Percentiles rank a stretch among this genome's conserved stretches.
These are phyloP conservation scores for Plasmodium adleri DNA, from an alignment of 169 alveolate genomes.

Conservation along the genomic window DNA sequence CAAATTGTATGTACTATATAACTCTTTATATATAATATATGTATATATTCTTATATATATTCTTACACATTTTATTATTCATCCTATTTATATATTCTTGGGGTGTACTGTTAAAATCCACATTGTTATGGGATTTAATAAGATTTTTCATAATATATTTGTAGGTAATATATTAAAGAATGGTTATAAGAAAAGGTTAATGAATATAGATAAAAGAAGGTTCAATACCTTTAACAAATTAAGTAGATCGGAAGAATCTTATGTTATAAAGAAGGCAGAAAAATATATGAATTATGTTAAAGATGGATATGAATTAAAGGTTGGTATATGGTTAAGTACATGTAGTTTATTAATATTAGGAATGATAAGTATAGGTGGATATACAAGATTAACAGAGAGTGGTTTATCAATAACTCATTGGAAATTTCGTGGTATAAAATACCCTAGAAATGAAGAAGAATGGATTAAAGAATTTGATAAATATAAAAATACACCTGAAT, in stretches of 20 bases:
- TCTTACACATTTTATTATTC: no score
- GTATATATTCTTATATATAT: no score
- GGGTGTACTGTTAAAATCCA: no score
- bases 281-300: slow-evolving; percentile 48
- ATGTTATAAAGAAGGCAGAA: slow-evolving; percentile 37
- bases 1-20: no score
- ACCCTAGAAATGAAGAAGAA: slow-evolving; percentile 89
- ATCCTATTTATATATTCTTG: no score
- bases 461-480: slow-evolving; percentile 91
- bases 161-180: slow-evolving; percentile 9
- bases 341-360: slow-evolving; percentile 85
- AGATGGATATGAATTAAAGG: slow-evolving; percentile 70
- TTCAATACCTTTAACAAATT: slow-evolving; percentile 43
- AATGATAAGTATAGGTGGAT: slow-evolving; percentile 91
- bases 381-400: slow-evolving; percentile 91
- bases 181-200: not conserved
- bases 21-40: no score
- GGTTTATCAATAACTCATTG: slow-evolving; percentile 95
- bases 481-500: slow-evolving; percentile 92
- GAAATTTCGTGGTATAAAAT: slow-evolving; percentile 88
- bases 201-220: not conserved
- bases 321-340: slow-evolving; percentile 65
- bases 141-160: slow-evolving; percentile 15
- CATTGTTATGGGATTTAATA: slow-evolving; percentile 25
- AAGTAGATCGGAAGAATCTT: slow-evolving; percentile 38